These are phyloP conservation scores for Liriodendron chinense DNA, from an alignment of 164 flowering plant genomes.

Conservation along the genomic window DNA sequence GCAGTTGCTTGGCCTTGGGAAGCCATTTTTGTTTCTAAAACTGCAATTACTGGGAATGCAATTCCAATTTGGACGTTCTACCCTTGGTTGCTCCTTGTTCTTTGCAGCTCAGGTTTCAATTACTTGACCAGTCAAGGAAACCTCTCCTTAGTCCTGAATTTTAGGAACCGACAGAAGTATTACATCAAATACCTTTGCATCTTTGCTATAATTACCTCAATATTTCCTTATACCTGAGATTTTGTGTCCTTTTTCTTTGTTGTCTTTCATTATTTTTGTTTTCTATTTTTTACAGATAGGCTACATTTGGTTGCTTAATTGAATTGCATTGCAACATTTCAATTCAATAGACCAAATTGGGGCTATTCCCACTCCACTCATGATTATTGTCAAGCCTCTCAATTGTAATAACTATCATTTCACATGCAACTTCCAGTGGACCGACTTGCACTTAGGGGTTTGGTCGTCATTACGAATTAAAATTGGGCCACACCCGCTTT, in stretches of 20 bases:
- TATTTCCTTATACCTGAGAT: not conserved
- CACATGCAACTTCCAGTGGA: not conserved
- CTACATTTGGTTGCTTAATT: too few relatives aligned
- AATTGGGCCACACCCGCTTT: too few relatives aligned
- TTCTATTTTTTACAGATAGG: too few relatives aligned
- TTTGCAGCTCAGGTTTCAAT: not conserved
- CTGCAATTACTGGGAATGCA: not conserved
- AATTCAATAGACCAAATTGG: too few relatives aligned
- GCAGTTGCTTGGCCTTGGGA: not conserved
- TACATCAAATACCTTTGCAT: not conserved
- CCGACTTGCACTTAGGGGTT: not conserved
- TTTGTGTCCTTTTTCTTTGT: not conserved
- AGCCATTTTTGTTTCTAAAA: not conserved
- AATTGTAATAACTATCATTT: not conserved
- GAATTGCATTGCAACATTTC: too few relatives aligned
- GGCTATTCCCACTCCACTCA: too few relatives aligned
- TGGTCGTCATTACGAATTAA: not conserved
- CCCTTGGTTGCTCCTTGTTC: not conserved
- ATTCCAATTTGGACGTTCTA: not conserved
- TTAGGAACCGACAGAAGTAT: not conserved
- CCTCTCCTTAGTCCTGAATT: not conserved
- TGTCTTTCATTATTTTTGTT: too few relatives aligned
- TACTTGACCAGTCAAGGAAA: not conserved
- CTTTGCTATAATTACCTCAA: not conserved
- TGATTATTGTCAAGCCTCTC: not conserved